Evolutionary conservation across 202 grass and related monocot genomes (phyloP).

Genomic region (Sporobolus alterniflorus): DNA sequence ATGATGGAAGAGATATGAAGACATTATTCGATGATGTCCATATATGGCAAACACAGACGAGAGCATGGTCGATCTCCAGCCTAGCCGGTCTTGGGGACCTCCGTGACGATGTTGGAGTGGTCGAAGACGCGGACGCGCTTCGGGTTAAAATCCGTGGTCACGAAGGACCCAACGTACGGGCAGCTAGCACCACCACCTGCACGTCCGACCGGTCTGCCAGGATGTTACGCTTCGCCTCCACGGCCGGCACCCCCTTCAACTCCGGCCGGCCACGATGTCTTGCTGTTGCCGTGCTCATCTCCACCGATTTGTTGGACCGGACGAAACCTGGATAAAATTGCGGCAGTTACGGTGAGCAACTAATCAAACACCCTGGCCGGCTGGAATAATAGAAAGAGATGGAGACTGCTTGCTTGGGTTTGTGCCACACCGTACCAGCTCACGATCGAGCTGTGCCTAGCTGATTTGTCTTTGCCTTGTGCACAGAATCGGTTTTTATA

Average conservation of each 20-base stretch:
- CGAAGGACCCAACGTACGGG: not conserved
- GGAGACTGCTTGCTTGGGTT: not conserved
- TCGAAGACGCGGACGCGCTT: not conserved
- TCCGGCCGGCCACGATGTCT: slow-evolving; percentile 1
- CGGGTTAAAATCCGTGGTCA: not conserved
- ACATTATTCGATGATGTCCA: too few species aligned
- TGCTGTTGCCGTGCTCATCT: not conserved
- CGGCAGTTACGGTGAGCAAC: not conserved
- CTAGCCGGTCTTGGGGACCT: not conserved
- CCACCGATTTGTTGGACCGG: not conserved
- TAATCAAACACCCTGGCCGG: not conserved
- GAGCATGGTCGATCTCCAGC: too few species aligned
- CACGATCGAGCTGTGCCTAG: too few species aligned
- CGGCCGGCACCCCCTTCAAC: not conserved
- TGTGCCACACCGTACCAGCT: too few species aligned
- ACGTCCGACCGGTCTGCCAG: not conserved
- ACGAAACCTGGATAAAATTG: not conserved
- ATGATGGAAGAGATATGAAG: too few species aligned
- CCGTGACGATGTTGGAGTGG: not conserved
- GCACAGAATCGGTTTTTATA: too few species aligned
- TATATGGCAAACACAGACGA: too few species aligned
- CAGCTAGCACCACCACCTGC: not conserved
- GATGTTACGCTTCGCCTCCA: not conserved
- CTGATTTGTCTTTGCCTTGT: too few species aligned
- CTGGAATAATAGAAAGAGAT: not conserved